phyloP scores from a whole-genome alignment of 352 stramenopile genomes.

The Chrysophaeum taylorii region DNA sequence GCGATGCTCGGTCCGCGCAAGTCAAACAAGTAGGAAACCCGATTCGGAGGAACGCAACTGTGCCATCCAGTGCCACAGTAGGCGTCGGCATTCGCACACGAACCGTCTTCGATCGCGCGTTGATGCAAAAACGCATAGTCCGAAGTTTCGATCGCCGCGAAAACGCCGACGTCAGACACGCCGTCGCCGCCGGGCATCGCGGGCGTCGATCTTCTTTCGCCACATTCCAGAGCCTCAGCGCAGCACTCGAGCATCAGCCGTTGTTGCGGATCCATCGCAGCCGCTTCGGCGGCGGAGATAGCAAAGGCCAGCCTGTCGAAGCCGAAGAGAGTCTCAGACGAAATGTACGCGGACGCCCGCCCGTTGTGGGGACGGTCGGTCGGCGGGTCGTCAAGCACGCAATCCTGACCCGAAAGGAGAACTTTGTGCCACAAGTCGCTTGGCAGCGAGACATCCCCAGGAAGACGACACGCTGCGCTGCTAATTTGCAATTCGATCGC shows the following conservation, averaged over 20 bases:
- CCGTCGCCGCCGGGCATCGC: not conserved
- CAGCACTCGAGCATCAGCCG: not conserved
- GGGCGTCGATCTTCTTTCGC: not conserved
- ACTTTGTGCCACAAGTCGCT: not conserved
- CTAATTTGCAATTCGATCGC: too few species aligned
- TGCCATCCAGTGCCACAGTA: conserved; percentile 5
- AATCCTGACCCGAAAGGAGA: not conserved
- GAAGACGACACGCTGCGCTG: not conserved
- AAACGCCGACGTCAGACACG: not conserved
- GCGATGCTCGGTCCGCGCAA: conserved; percentile 14
- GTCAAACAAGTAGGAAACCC: conserved; percentile 18
- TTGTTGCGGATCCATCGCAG: not conserved
- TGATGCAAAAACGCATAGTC: conserved; percentile 13
- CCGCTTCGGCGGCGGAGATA: not conserved
- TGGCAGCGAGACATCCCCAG: not conserved
- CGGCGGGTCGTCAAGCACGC: not conserved
- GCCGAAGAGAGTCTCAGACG: not conserved
- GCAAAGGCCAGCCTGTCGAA: not conserved
- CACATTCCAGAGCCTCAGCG: not conserved
- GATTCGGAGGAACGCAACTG: not conserved
- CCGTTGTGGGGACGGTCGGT: not conserved
- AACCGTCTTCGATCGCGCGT: not conserved
- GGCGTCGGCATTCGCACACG: not conserved
- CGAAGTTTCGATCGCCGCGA: conserved; percentile 1
- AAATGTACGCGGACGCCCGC: not conserved